Conservation (phyloP, 75 land plant species). For the Selaginella moellendorffii region DNA sequence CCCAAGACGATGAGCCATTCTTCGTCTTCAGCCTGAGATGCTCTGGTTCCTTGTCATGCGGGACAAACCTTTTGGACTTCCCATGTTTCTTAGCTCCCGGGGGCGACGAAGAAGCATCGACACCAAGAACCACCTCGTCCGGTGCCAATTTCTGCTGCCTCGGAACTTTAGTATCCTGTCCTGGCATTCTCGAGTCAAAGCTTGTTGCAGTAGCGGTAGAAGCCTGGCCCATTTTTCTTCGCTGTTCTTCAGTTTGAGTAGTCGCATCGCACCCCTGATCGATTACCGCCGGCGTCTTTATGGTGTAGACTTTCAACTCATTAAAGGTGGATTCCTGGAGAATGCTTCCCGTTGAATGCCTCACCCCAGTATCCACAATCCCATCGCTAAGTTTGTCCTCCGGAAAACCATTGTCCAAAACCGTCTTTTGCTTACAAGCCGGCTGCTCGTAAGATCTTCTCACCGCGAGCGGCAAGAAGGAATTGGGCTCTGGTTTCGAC, state of each 20-base stretch:
- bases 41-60: background rate
- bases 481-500: background rate
- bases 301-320: background rate
- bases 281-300: background rate
- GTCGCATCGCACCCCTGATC: background rate
- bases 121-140: background rate
- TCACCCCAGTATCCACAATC: background rate
- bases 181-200: too few species aligned
- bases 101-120: background rate
- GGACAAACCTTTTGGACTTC: background rate
- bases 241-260: background rate
- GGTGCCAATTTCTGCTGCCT: too few species aligned
- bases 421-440: background rate
- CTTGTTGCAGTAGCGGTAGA: background rate
- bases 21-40: background rate
- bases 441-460: background rate
- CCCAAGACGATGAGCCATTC: background rate
- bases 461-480: background rate
- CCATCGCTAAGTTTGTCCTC: background rate
- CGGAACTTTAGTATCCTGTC: background rate
- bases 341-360: background rate
- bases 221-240: background rate
- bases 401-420: background rate
- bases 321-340: background rate
- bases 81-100: background rate